Evolutionary conservation across 371 early-diverging fungal species (phyloP).

Genomic region (Mortierella sp.): DNA sequence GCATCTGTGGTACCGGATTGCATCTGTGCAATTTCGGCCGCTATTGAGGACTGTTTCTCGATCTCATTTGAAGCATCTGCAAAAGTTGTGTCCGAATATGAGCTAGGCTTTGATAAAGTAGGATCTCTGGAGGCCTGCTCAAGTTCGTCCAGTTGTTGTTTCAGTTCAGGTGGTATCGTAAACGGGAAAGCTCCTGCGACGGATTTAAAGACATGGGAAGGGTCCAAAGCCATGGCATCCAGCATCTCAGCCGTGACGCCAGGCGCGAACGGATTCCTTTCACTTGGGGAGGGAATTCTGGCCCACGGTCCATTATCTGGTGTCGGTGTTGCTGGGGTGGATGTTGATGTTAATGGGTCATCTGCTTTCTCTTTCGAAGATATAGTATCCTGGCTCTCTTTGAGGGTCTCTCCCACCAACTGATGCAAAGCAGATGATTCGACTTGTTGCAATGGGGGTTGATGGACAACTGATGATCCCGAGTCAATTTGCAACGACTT

Average conservation of each 20-base stretch:
- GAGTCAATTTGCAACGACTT: neutral
- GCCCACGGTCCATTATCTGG: slow-evolving; percentile 39
- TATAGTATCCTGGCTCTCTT: neutral
- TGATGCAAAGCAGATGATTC: too few species aligned
- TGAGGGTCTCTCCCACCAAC: neutral
- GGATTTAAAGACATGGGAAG: slow-evolving; percentile 42
- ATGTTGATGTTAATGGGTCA: neutral
- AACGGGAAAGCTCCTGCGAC: slow-evolving; percentile 19
- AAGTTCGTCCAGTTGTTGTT: neutral
- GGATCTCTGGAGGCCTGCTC: too few species aligned
- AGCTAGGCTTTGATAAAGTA: too few species aligned
- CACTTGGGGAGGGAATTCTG: slow-evolving; percentile 12
- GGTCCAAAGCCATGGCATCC: slow-evolving; percentile 49
- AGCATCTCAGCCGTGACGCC: slow-evolving; percentile 36
- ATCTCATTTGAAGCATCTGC: too few species aligned
- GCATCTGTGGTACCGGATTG: neutral
- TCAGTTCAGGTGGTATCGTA: slow-evolving; percentile 8
- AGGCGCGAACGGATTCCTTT: slow-evolving; percentile 27
- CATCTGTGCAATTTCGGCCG: too few species aligned
- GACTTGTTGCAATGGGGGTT: too few species aligned
- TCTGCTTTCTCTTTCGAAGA: neutral
- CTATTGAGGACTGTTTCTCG: too few species aligned
- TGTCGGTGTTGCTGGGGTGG: neutral
- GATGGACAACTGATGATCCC: too few species aligned
- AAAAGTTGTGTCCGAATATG: too few species aligned